Evolutionary conservation across 495 filamentous ascomycete species (phyloP).

Genomic region (Pyronema domesticum): DNA sequence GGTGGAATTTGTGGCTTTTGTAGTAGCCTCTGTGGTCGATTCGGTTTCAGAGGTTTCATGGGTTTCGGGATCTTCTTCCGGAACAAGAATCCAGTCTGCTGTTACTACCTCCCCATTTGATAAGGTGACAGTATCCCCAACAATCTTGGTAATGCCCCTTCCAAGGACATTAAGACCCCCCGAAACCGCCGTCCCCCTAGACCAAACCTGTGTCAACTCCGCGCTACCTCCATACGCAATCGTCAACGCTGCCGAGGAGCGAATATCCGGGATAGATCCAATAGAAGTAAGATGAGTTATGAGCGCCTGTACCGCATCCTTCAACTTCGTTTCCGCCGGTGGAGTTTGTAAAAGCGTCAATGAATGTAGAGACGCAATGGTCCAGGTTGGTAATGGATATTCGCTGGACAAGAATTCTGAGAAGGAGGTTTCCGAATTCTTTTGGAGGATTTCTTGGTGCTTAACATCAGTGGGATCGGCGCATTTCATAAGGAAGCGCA

Average conservation of each 20-base stretch:
- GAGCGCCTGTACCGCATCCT: constrained; percentile 48
- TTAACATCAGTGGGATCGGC: constrained; percentile 10
- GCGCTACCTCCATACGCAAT: constrained; percentile 62
- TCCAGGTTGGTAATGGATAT: constrained; percentile 52
- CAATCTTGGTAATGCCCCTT: constrained; percentile 33
- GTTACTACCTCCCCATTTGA: constrained; percentile 11
- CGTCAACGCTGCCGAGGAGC: constrained; percentile 21
- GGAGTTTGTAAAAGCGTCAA: constrained; percentile 55
- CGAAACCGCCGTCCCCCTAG: constrained; percentile 79
- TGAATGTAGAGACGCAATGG: constrained; percentile 57
- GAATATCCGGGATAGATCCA: constrained; percentile 31
- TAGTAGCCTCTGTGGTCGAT: not conserved
- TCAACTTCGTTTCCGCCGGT: constrained; percentile 40
- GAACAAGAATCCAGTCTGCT: constrained; percentile 11
- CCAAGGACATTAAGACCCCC: constrained; percentile 79
- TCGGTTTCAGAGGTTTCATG: not conserved
- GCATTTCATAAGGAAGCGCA: constrained; percentile 19
- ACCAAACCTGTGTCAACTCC: constrained; percentile 86
- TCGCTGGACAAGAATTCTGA: constrained; percentile 40
- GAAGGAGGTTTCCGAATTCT: constrained; percentile 7
- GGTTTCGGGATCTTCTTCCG: not conserved
- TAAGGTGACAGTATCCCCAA: not conserved
- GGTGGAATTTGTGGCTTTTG: not conserved
- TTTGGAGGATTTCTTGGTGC: constrained; percentile 3
- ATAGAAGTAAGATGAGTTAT: constrained; percentile 71